Percentiles rank a stretch among this genome's conserved stretches.
Conservation (phyloP, 169 alveolate genomes). For the Plasmodium yoelii region DNA sequence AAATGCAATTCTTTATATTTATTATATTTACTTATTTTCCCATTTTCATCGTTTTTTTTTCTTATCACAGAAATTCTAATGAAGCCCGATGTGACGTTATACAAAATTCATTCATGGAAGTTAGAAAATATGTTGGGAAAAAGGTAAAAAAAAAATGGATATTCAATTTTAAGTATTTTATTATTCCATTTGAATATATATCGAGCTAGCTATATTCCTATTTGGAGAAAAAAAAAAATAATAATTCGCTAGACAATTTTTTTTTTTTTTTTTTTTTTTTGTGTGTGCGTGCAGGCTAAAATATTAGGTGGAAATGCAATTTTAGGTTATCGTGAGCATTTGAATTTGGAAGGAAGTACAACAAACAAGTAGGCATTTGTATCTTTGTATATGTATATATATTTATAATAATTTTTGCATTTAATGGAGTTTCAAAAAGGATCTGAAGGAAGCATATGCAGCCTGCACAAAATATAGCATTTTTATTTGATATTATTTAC, state of each 20-base stretch:
- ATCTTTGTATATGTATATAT: background rate
- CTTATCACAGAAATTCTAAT: constrained; percentile 60
- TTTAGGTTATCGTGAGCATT: constrained; percentile 72
- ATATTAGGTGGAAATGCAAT: constrained; percentile 76
- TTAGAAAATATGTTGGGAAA: constrained; percentile 67
- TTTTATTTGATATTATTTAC: background rate
- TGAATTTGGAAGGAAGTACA: constrained; percentile 75
- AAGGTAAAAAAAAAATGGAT: constrained; percentile 35
- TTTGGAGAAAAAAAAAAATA: too few relatives aligned
- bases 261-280: background rate
- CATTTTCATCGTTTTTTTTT: background rate
- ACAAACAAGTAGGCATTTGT: constrained; percentile 67
- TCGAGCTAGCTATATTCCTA: too few relatives aligned
- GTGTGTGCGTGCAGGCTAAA: constrained; percentile 38
- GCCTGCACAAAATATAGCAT: background rate
- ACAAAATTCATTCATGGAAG: constrained; percentile 75
- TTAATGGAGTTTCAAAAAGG: background rate
- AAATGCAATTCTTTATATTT: background rate
- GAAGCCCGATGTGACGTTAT: constrained; percentile 76
- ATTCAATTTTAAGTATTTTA: background rate
- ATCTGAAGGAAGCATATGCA: too few relatives aligned
- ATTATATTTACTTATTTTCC: background rate
- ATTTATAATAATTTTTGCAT: background rate
- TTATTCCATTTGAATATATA: background rate
- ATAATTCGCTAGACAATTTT: background rate